A percentile compares a stretch with the other conserved stretches of the same genome.
Evolutionary conservation across 257 asterid species (phyloP).

Genomic region (Avicennia marina): DNA sequence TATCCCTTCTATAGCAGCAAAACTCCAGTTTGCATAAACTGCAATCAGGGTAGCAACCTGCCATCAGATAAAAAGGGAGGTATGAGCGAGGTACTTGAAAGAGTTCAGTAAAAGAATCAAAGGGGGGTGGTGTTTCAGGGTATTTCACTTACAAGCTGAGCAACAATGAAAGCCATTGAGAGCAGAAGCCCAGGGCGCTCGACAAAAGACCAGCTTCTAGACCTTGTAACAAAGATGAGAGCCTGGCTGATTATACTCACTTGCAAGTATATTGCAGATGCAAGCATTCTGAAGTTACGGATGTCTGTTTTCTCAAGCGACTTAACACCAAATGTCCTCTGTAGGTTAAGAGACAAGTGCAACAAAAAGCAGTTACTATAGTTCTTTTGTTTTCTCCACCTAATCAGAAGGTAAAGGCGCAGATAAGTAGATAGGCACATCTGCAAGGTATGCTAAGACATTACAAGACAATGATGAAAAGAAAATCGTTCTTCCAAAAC

Average conservation of each 20-base stretch:
- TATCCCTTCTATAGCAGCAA: conserved; percentile 44
- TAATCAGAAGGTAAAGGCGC: no score
- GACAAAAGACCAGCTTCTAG: conserved; percentile 46
- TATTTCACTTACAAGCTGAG: conserved; percentile 37
- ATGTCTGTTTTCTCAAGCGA: conserved; percentile 23
- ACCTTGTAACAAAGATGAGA: conserved; percentile 51
- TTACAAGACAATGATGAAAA: no score
- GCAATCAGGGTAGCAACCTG: conserved; percentile 51
- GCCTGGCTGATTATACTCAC: conserved; percentile 55
- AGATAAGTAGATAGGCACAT: no score
- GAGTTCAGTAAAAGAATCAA: neutral
- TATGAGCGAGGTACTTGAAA: conserved; percentile 6
- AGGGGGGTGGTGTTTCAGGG: neutral
- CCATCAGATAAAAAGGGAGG: conserved; percentile 8
- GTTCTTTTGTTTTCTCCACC: no score
- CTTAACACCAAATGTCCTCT: conserved; percentile 31
- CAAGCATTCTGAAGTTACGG: conserved; percentile 31
- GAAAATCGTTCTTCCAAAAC: no score
- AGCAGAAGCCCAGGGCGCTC: conserved; percentile 55
- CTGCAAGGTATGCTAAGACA: no score
- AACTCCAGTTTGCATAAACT: conserved; percentile 45
- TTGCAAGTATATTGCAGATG: conserved; percentile 51
- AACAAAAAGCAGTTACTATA: neutral
- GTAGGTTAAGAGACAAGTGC: conserved; percentile 9
- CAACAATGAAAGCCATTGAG: conserved; percentile 36